These are phyloP conservation scores for Mucor irregularis DNA, from an alignment of 371 early-diverging fungal species.

Conservation along the genomic window DNA sequence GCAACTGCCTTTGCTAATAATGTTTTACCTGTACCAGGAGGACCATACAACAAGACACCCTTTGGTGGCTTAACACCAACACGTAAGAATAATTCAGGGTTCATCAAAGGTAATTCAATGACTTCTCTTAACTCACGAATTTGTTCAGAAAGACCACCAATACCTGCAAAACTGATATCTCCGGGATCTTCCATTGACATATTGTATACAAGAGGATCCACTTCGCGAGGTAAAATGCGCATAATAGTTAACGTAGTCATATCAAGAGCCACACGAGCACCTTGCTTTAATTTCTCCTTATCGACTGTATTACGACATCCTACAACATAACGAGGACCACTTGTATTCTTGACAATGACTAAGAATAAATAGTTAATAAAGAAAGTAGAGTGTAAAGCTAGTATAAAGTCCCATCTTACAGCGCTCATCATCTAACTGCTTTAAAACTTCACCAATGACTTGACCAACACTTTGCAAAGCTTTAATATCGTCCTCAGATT, in stretches of 20 bases:
- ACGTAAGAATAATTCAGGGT: conserved; percentile 98
- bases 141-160: conserved; percentile 98
- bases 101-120: conserved; percentile 98
- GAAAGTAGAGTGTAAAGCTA: neutral
- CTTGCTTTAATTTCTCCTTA: conserved; percentile 92
- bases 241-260: conserved; percentile 99
- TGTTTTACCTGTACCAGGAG: conserved; percentile 96
- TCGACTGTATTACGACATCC: conserved; percentile 96
- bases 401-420: conserved; percentile 56
- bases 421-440: conserved; percentile 96
- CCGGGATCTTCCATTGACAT: conserved; percentile 99
- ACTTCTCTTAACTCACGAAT: conserved; percentile 98
- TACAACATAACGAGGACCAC: conserved; percentile 99
- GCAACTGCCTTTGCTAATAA: conserved; percentile 98
- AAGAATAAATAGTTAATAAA: neutral
- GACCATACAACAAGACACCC: conserved; percentile 99
- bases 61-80: conserved; percentile 99
- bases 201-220: conserved; percentile 99
- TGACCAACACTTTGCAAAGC: conserved; percentile 99
- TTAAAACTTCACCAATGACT: conserved; percentile 99
- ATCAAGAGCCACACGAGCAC: conserved; percentile 98
- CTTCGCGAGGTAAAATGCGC: conserved; percentile 98
- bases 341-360: conserved; percentile 99
- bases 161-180: conserved; percentile 93
- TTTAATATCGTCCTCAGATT: conserved; percentile 98